Conservation (phyloP, 169 alveolate species). For the Cryptosporidium meleagridis region DNA sequence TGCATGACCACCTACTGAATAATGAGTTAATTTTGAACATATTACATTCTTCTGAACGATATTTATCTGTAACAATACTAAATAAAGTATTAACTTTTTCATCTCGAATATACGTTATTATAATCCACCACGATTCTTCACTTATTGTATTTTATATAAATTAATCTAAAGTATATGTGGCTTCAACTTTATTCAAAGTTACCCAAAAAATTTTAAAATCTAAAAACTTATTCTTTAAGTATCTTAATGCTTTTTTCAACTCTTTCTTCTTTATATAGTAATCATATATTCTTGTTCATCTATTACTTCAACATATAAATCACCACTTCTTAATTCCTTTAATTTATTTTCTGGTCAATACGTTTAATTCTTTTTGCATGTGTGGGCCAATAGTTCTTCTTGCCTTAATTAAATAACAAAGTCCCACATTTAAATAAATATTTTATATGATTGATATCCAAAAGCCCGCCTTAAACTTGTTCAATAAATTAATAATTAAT, state of each 20-base stretch:
- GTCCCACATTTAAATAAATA: background rate
- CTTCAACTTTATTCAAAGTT: background rate
- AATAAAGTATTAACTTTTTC: background rate
- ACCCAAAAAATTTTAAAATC: background rate
- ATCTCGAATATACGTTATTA: background rate
- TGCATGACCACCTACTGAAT: constrained; percentile 16
- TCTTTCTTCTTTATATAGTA: background rate
- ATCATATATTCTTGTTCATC: background rate
- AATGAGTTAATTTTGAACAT: constrained; percentile 14
- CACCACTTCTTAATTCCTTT: background rate
- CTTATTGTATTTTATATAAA: constrained; percentile 3
- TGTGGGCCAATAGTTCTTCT: background rate
- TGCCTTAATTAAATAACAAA: background rate
- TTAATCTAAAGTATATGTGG: background rate
- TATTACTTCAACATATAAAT: background rate
- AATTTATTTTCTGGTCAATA: background rate
- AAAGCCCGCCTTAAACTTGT: background rate
- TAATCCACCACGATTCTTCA: background rate
- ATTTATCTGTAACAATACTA: background rate
- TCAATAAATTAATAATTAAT: background rate
- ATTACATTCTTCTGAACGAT: background rate
- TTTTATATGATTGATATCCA: background rate
- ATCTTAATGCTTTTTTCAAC: background rate
- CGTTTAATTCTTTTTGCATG: background rate
- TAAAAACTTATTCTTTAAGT: background rate